Conservation (phyloP, 371 early-diverging fungal genomes). For the Funneliformis caledonium region DNA sequence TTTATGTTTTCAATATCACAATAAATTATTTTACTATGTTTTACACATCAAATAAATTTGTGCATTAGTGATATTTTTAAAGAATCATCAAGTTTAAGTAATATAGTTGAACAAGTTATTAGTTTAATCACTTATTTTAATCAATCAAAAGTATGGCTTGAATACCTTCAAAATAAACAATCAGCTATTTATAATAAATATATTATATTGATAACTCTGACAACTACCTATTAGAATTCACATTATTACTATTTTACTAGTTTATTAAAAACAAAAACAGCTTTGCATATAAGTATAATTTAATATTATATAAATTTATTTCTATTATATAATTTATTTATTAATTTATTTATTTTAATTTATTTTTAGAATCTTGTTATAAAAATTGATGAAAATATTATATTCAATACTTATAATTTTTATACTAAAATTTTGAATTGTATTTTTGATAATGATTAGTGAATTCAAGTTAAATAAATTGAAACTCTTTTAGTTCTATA, state of each 20-base stretch:
- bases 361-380: too few relatives aligned
- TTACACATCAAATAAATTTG: neutral
- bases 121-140: neutral
- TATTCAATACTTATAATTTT: too few relatives aligned
- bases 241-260: neutral
- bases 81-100: neutral
- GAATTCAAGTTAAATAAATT: neutral
- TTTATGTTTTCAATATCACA: too few relatives aligned
- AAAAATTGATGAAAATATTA: too few relatives aligned
- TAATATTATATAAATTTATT: too few relatives aligned
- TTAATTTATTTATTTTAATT: too few relatives aligned
- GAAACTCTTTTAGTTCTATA: neutral
- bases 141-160: neutral
- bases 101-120: neutral
- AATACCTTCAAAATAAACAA: neutral
- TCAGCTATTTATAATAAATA: neutral
- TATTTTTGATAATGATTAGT: neutral
- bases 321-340: too few relatives aligned
- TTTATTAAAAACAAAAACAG: neutral
- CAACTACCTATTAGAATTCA: neutral
- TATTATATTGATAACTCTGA: neutral
- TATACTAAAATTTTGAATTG: too few relatives aligned
- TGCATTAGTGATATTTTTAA: neutral
- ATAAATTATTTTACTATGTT: neutral
- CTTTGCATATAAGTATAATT: neutral